A percentile compares a stretch with the other conserved stretches of the same genome.
phyloP scores from a whole-genome alignment of 2,329 filamentous ascomycete species.

The Dryadomyces quercus-mongolicae region DNA sequence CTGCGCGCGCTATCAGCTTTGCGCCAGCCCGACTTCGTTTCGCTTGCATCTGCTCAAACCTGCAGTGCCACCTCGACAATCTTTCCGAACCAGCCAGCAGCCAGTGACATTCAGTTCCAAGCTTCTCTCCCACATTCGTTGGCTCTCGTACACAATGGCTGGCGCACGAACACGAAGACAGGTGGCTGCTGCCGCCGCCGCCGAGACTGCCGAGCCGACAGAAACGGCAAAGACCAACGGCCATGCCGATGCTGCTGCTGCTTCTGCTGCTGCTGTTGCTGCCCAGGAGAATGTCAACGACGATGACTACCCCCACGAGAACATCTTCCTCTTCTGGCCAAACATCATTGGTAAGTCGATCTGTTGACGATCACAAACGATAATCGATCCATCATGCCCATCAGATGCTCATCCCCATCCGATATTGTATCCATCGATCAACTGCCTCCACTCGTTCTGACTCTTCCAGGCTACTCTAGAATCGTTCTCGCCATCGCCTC shows the following conservation, averaged over 20 bases:
- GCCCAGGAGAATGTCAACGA: conserved; percentile 17
- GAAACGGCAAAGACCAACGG: conserved; percentile 12
- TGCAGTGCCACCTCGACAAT: background rate
- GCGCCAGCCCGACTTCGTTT: too few species aligned
- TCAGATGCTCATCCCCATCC: too few species aligned
- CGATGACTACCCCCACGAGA: conserved; percentile 38
- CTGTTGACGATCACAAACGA: too few species aligned
- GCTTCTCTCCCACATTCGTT: too few species aligned
- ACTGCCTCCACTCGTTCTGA: background rate
- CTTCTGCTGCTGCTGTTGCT: conserved; percentile 37
- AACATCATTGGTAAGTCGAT: conserved; percentile 60
- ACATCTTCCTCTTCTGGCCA: conserved; percentile 72
- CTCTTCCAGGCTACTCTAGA: conserved; percentile 53
- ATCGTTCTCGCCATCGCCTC: conserved; percentile 78
- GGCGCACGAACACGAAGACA: conserved; percentile 17
- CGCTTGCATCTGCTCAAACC: too few species aligned
- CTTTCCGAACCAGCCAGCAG: too few species aligned
- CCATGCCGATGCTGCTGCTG: conserved; percentile 40
- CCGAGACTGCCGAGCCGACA: conserved; percentile 1
- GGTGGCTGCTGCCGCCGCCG: conserved; percentile 16
- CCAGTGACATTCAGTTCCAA: too few species aligned
- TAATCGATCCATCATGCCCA: too few species aligned
- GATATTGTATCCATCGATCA: too few species aligned
- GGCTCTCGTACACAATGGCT: conserved; percentile 11
- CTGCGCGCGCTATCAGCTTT: background rate